Base-by-base conservation (phyloP, 1,139 yeast genomes). In the Debaryomycetaceae sp. region DNA sequence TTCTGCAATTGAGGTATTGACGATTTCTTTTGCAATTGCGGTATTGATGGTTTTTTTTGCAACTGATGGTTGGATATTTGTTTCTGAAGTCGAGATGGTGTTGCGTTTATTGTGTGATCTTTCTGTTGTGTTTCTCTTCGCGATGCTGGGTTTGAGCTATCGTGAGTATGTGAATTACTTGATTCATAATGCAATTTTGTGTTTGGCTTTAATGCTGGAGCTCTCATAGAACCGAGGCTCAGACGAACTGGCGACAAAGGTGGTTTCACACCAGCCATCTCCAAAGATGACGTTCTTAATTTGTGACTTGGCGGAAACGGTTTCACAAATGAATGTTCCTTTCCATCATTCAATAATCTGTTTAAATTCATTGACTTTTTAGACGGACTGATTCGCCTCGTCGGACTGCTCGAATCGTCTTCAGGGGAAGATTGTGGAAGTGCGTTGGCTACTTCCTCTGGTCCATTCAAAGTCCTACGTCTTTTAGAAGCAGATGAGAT, bases 361-460 rank as follows among this genome's bases (percentile, higher is more conserved):
- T 69, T 64, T 41, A 71, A 60, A 45, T 70, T 65, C 61, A 61
- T 62, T 5, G 69, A 65, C 33, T 66, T 65, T 45, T 66, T 69
- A 11, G 73, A 67, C 0, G 75, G 75, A 2, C 73, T 66, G 2
- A 69, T 65, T 37, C 50, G 55, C 29, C 58, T 51, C 11, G 50
- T 41, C 3, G 62, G 63, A 32, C 57, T 55, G 32, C 49, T 31
- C 5, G 11, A 19, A 3, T 31, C 14, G 9, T 35, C 32, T 16
- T 6, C 15, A 5, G 39, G 28, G 3, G 36, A 17, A 17, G 38
- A 17, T 9, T 18, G 17, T 14, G 3, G 17, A 11, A 8, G 11
- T 17, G n/a, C 6, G 5, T 34, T 24, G 3, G 29, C 50, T 3
- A 60, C 50, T 32, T 61, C 65, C 41, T 61, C 63, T 9, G 60